Conservation (phyloP, 2,329 filamentous ascomycete genomes). For the Trichoderma sp. region DNA sequence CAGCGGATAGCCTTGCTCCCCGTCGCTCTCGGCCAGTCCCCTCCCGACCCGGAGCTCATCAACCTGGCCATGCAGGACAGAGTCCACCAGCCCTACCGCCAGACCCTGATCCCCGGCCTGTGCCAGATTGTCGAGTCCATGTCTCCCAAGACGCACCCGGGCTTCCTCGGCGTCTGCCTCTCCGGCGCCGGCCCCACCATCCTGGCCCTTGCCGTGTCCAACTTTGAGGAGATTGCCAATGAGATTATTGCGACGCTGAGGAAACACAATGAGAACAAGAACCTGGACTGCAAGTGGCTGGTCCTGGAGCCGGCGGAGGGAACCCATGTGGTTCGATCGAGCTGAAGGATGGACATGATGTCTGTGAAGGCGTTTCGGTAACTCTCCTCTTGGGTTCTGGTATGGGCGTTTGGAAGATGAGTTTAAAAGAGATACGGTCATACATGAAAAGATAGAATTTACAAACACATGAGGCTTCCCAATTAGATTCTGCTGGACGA, state of each 20-base stretch:
- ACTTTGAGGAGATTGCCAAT: conserved; percentile 84
- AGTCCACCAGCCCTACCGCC: conserved; percentile 94
- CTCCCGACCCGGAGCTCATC: conserved; percentile 90
- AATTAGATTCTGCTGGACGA: neutral
- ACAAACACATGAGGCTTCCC: neutral
- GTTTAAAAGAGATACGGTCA: neutral
- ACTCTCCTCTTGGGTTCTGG: conserved; percentile 9
- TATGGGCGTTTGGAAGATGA: conserved; percentile 1
- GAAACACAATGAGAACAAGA: conserved; percentile 56
- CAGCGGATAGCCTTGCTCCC: conserved; percentile 91
- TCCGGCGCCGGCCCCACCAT: conserved; percentile 96
- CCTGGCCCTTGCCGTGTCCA: conserved; percentile 83
- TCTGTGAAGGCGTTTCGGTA: neutral
- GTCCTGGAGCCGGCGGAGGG: conserved; percentile 86
- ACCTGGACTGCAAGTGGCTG: conserved; percentile 82
- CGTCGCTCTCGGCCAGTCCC: conserved; percentile 83
- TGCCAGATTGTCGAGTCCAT: conserved; percentile 89
- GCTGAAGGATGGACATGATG: neutral
- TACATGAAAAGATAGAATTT: neutral
- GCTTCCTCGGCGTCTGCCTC: conserved; percentile 89
- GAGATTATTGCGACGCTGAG: conserved; percentile 76
- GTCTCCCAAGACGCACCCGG: conserved; percentile 82
- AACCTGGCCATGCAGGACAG: conserved; percentile 99
- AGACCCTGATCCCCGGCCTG: conserved; percentile 86
- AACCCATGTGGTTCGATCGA: conserved; percentile 49